phyloP scores from a whole-genome alignment of 2,329 filamentous ascomycete genomes.

The Aureobasidium namibiae region DNA sequence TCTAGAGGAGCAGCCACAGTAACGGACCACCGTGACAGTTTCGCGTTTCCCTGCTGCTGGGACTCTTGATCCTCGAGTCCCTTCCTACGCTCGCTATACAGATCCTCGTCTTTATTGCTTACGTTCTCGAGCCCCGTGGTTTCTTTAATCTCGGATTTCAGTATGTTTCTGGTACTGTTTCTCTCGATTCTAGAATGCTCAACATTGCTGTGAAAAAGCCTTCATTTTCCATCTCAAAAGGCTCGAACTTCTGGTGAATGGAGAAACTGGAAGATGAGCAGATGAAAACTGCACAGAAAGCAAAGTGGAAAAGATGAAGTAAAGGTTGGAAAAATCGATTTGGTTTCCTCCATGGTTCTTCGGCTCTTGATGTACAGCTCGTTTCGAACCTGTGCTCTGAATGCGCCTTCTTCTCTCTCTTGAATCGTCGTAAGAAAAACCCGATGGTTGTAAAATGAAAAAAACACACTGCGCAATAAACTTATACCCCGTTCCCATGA shows the following conservation, averaged over 20 bases:
- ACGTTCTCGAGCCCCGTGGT: not conserved
- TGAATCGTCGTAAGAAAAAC: conserved; percentile 6
- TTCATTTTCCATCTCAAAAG: not conserved
- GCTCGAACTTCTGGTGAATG: not conserved
- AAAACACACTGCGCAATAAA: conserved; percentile 21
- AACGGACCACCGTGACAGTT: conserved; percentile 8
- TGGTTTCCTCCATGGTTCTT: conserved; percentile 4
- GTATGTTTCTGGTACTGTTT: not conserved
- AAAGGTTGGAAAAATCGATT: conserved; percentile 10
- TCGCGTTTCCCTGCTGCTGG: conserved; percentile 11
- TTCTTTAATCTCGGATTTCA: not conserved
- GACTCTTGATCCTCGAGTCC: not conserved
- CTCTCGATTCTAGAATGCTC: not conserved
- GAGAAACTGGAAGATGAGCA: conserved; percentile 1
- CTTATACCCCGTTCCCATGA: conserved; percentile 38
- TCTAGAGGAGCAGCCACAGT: not conserved
- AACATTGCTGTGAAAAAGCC: no score
- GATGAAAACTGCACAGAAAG: not conserved
- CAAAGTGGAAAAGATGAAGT: conserved; percentile 14
- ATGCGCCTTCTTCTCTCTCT: not conserved
- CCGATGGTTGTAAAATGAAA: conserved; percentile 5
- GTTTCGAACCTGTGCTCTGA: not conserved
- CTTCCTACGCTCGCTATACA: no score
- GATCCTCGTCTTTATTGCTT: no score
- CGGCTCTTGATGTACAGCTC: conserved; percentile 10